Percentiles rank a stretch among this genome's conserved stretches.
These are phyloP conservation scores for Daldinia bambusicola DNA, from an alignment of 495 filamentous ascomycete genomes.

Conservation along the genomic window DNA sequence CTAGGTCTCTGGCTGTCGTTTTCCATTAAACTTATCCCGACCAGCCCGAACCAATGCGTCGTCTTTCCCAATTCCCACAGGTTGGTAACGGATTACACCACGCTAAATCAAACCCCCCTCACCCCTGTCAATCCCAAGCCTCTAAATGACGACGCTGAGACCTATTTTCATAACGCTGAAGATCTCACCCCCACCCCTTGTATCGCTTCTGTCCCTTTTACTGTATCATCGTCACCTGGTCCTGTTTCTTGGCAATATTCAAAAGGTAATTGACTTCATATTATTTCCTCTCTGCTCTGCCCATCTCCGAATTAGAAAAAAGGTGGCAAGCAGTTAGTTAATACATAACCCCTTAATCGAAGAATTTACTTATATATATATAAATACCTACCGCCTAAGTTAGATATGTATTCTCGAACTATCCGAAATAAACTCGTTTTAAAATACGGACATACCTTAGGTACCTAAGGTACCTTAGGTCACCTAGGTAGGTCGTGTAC, in stretches of 20 bases:
- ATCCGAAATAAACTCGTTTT: background rate
- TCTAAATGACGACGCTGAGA: conserved; percentile 28
- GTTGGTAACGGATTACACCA: too few relatives aligned
- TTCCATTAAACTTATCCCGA: too few relatives aligned
- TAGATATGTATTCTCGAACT: too few relatives aligned
- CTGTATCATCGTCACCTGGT: conserved; percentile 43
- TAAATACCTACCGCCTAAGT: too few relatives aligned
- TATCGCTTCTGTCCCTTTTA: conserved; percentile 11
- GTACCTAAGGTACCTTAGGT: too few relatives aligned
- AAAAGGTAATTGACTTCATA: conserved; percentile 21
- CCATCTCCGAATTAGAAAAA: background rate
- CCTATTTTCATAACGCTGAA: conserved; percentile 17
- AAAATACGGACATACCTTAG: too few relatives aligned
- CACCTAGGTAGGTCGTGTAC: background rate
- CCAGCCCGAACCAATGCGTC: too few relatives aligned
- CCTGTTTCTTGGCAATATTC: conserved; percentile 11
- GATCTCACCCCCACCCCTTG: conserved; percentile 33
- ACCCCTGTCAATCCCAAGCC: background rate
- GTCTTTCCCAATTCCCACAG: too few relatives aligned
- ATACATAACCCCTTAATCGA: too few relatives aligned
- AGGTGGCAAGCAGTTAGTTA: too few relatives aligned
- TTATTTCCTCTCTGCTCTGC: conserved; percentile 2
- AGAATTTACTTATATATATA: too few relatives aligned
- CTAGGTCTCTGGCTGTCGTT: background rate
- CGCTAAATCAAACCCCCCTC: background rate